Evolutionary conservation across 306 rosid genomes (phyloP), one percentile per base, ranked within the genome.

Genomic region (Canavalia gladiata): DNA sequence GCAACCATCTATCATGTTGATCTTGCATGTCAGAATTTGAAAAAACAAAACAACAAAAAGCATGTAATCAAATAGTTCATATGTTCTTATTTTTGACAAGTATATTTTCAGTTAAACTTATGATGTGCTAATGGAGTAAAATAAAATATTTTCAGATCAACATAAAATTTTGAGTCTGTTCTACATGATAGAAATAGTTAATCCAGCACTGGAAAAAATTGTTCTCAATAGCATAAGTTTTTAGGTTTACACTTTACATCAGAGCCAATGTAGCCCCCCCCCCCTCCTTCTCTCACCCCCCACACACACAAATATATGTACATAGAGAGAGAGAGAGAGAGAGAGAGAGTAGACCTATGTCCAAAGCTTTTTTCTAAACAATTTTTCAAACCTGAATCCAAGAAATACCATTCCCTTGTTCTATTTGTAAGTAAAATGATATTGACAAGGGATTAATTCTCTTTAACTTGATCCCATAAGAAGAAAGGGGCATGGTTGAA

Each of bases 21-120:
- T 39, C 70, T 75, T 8, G 79, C 70, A 45, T 25, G 34, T 12
- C 11, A 58, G 7, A n/a, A 45, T 76, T 62, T 8, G 46, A 34
- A 45, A 31, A 59, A 47, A 2, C 31, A 0, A 2, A 66, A 66
- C 69, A 63, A n/a, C 71, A n/a, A 65, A 65, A 41, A 7, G 6
- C 0, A 18, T 7, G 13, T 18, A 37, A 65, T 65, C 71, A 65
- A 41, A 65, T 1, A 12, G 45, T 62, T 34, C 4, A 34, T 10
- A 34, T 34, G 4, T 5, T 11, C 43, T 34, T 34, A 11, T 31
- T 8, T 4, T 3, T 37, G 41, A 4, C 4, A 0, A 4, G 8
- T 33, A 60, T 58, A 60, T 60, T 10, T 10, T 60, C 42, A 8
- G 7, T 30, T 60, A 60, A 60, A 33, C 43, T 11, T 10, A 29